These are phyloP conservation scores for Clonostachys rhizophaga DNA, from an alignment of 2,329 filamentous ascomycete species.

Conservation along the genomic window DNA sequence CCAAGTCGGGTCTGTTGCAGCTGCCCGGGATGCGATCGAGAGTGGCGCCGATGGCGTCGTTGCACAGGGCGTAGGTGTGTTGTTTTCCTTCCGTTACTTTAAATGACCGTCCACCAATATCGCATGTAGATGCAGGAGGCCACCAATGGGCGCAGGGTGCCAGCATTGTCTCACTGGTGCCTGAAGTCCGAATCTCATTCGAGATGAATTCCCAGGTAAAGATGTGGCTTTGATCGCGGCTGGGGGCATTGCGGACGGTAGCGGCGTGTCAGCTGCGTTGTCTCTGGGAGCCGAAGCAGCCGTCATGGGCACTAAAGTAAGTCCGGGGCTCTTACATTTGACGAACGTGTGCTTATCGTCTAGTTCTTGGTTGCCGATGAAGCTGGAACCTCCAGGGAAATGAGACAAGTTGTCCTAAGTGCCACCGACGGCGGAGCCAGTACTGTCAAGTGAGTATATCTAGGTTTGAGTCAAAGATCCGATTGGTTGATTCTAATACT, in stretches of 20 bases:
- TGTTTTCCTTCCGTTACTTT: no score
- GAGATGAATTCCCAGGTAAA: constrained; percentile 22
- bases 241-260: constrained; percentile 53
- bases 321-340: neutral
- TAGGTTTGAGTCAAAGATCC: neutral
- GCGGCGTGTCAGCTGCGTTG: constrained; percentile 50
- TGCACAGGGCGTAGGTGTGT: constrained; percentile 47
- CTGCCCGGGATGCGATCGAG: constrained; percentile 41
- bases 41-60: constrained; percentile 54
- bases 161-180: constrained; percentile 50
- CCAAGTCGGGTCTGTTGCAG: constrained; percentile 55
- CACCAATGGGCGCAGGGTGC: constrained; percentile 53
- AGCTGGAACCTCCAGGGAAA: constrained; percentile 30
- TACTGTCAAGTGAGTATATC: constrained; percentile 34
- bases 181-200: constrained; percentile 49
- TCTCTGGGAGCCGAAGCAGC: constrained; percentile 39
- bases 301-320: constrained; percentile 36
- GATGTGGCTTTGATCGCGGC: constrained; percentile 45
- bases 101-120: no score
- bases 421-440: constrained; percentile 35
- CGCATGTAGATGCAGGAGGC: constrained; percentile 46
- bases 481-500: neutral
- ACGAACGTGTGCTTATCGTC: neutral
- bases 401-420: constrained; percentile 32
- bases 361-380: constrained; percentile 39